Evolutionary conservation across 352 stramenopile species (phyloP).

Genomic region (Pythium phragmitis): DNA sequence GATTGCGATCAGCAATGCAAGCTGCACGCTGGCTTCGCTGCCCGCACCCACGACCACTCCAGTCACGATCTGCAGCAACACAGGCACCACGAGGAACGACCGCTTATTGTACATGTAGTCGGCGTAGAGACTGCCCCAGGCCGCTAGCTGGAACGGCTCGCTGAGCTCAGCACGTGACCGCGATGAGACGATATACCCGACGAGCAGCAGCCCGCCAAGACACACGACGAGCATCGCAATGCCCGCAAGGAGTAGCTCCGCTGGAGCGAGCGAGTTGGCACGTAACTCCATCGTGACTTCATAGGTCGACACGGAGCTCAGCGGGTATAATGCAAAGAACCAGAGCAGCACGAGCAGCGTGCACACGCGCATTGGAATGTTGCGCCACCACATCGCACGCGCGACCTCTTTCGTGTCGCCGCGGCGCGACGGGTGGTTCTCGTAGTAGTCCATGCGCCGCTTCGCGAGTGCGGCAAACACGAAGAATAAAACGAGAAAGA

Average conservation of each 20-base stretch:
- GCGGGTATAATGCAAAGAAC: constrained; percentile 28
- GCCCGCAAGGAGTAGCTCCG: constrained; percentile 10
- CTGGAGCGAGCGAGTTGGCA: neutral
- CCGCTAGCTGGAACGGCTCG: constrained; percentile 17
- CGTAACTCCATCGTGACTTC: constrained; percentile 30
- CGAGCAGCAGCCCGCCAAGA: constrained; percentile 16
- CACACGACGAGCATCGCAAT: constrained; percentile 16
- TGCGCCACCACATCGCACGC: constrained; percentile 13
- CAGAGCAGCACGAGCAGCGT: constrained; percentile 27
- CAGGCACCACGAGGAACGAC: constrained; percentile 26
- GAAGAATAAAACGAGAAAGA: constrained; percentile 27
- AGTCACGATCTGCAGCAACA: constrained; percentile 29
- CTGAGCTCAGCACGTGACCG: constrained; percentile 19
- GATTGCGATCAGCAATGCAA: constrained; percentile 23
- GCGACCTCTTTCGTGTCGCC: neutral
- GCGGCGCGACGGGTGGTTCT: neutral
- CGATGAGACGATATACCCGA: constrained; percentile 10
- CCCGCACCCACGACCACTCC: constrained; percentile 26
- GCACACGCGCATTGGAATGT: constrained; percentile 27
- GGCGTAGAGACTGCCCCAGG: constrained; percentile 31
- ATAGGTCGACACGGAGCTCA: constrained; percentile 24
- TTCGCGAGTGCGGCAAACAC: constrained; percentile 20
- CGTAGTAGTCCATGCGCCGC: constrained; percentile 5
- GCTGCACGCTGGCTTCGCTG: constrained; percentile 1
- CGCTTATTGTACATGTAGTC: constrained; percentile 28